Conservation (phyloP, 805 yeast species). For the Ogataea nakhonphanomensis region DNA sequence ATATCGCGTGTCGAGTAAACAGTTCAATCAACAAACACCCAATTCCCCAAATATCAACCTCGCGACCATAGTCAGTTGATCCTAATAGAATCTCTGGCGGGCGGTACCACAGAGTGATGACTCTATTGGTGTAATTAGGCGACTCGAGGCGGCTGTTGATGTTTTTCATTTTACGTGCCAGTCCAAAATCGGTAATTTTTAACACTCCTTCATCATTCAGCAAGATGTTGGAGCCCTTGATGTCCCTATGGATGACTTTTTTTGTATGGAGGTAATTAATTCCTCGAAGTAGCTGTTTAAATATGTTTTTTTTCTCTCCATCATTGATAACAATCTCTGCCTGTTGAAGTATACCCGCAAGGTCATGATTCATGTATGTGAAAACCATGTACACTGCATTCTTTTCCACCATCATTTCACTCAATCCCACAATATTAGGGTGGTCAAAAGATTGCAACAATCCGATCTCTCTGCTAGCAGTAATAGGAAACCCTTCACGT, state of each 20-base stretch:
- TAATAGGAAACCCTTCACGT: slow-evolving; percentile 93
- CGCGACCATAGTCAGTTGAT: slow-evolving; percentile 83
- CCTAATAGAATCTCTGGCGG: slow-evolving; percentile 94
- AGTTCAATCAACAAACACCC: slow-evolving; percentile 88
- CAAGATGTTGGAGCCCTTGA: slow-evolving; percentile 76
- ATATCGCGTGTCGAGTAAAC: slow-evolving; percentile 68
- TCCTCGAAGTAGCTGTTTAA: slow-evolving; percentile 65
- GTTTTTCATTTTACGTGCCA: slow-evolving; percentile 72
- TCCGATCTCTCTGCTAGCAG: slow-evolving; percentile 89
- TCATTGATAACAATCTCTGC: slow-evolving; percentile 59
- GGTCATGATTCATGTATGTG: slow-evolving; percentile 90
- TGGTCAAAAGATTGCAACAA: slow-evolving; percentile 80
- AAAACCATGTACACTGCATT: slow-evolving; percentile 82
- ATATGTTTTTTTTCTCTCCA: slow-evolving; percentile 63
- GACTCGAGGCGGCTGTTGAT: slow-evolving; percentile 44
- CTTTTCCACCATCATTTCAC: slow-evolving; percentile 85
- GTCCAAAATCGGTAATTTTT: slow-evolving; percentile 79
- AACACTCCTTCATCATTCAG: slow-evolving; percentile 59
- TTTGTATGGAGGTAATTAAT: slow-evolving; percentile 65
- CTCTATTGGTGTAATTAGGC: slow-evolving; percentile 90
- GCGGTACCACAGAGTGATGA: slow-evolving; percentile 94
- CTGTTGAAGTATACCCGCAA: slow-evolving; percentile 82
- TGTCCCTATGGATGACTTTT: slow-evolving; percentile 73
- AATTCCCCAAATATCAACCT: slow-evolving; percentile 95
- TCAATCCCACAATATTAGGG: slow-evolving; percentile 71